phyloP scores from a whole-genome alignment of 2,329 filamentous ascomycete species.

The Trichoderma simmonsii region DNA sequence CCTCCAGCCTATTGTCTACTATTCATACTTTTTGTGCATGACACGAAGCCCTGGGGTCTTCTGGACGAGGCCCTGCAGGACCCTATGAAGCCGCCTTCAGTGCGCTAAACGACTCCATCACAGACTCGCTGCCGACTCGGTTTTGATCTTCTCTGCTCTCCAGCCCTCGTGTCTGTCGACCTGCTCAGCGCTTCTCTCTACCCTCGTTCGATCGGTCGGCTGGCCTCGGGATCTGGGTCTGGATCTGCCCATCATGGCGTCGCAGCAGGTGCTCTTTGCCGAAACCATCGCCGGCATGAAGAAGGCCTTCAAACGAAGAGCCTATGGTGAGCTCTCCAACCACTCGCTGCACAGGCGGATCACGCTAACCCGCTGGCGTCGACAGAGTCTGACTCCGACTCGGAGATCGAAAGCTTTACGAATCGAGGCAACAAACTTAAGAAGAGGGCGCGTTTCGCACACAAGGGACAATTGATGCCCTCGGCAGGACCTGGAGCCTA shows the following conservation, averaged over 20 bases:
- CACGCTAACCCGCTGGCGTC: conserved; percentile 2
- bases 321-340: conserved; percentile 49
- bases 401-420: conserved; percentile 63
- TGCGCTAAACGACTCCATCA: not conserved
- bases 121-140: not conserved
- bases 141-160: not conserved
- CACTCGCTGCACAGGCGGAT: not conserved
- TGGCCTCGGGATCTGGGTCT: not conserved
- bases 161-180: not conserved
- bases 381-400: conserved; percentile 75
- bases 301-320: conserved; percentile 62
- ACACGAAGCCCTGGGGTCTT: not conserved
- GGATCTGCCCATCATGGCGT: conserved; percentile 36
- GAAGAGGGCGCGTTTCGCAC: conserved; percentile 68
- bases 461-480: conserved; percentile 65
- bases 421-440: conserved; percentile 80
- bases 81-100: conserved; percentile 2
- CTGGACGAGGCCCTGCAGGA: not conserved
- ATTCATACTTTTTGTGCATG: not conserved
- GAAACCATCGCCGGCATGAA: conserved; percentile 68
- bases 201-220: conserved; percentile 7
- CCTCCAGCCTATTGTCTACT: not conserved
- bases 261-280: conserved; percentile 60
- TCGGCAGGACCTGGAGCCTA: conserved; percentile 65
- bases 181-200: not conserved